These are phyloP conservation scores for Cercis canadensis DNA, from an alignment of 306 rosid species.

Conservation along the genomic window DNA sequence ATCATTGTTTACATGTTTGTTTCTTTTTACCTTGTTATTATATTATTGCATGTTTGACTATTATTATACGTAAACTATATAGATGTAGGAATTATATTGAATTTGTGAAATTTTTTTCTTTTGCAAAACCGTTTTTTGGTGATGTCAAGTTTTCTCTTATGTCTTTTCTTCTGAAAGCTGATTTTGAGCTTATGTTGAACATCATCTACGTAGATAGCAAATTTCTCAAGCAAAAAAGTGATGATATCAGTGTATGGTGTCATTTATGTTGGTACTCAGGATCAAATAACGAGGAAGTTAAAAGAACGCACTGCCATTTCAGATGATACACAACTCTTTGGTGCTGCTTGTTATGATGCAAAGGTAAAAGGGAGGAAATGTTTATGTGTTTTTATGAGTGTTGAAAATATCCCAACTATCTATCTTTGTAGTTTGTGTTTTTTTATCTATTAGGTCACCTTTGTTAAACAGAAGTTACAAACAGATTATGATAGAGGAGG, in stretches of 20 bases:
- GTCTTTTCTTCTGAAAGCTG: conserved; percentile 22
- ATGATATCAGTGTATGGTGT: conserved; percentile 99
- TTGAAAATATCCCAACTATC: conserved; percentile 14
- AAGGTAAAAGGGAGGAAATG: conserved; percentile 58
- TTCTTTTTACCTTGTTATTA: not conserved
- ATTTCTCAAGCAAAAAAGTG: conserved; percentile 94
- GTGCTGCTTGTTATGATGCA: conserved; percentile 89
- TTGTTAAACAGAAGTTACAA: no score
- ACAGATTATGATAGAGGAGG: no score
- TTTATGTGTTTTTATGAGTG: not conserved
- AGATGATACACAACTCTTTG: conserved; percentile 66
- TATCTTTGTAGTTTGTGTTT: conserved; percentile 13
- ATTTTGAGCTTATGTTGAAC: conserved; percentile 44
- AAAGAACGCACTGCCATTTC: conserved; percentile 69
- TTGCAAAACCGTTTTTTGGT: not conserved
- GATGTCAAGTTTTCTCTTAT: no score
- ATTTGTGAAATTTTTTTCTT: conserved; percentile 23
- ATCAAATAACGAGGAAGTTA: conserved; percentile 88
- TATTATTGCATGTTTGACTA: conserved; percentile 15
- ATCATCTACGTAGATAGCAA: conserved; percentile 81
- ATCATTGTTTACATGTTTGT: conserved; percentile 4
- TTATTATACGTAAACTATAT: not conserved
- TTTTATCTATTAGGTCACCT: conserved; percentile 65
- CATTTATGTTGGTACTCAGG: conserved; percentile 91
- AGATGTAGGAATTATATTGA: conserved; percentile 16